These are phyloP conservation scores for Calonectria fujianensis DNA, from an alignment of 2,329 filamentous ascomycete species.

Conservation along the genomic window DNA sequence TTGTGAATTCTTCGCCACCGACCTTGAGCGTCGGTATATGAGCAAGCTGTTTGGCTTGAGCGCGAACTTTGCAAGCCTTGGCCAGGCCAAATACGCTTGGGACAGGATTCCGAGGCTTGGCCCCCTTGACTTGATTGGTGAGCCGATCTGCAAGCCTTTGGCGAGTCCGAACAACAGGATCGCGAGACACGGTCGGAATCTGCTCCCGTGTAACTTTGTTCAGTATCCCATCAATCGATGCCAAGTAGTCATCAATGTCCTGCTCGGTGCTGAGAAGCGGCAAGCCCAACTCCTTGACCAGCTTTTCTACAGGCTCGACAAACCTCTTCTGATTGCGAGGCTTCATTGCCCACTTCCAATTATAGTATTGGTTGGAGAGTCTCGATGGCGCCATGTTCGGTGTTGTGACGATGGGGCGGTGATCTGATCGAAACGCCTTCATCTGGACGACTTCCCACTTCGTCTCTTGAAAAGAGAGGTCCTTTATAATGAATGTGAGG, in stretches of 20 bases:
- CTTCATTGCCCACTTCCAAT: background rate
- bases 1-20: background rate
- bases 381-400: background rate
- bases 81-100: background rate
- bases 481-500: too few relatives aligned
- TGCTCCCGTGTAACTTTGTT: background rate
- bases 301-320: background rate
- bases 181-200: background rate
- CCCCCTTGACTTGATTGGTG: background rate
- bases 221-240: background rate
- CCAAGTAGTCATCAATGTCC: background rate
- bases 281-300: background rate
- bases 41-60: background rate
- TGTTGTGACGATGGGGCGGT: background rate
- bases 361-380: background rate
- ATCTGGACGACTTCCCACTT: too few relatives aligned
- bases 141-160: background rate
- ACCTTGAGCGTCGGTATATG: conserved; percentile 1
- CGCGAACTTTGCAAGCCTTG: background rate
- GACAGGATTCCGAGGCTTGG: background rate
- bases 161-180: background rate
- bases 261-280: background rate
- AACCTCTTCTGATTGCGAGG: background rate
- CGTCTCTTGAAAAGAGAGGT: too few relatives aligned
- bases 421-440: background rate